A percentile compares a stretch with the other conserved stretches of the same genome.
Evolutionary conservation across 352 stramenopile genomes (phyloP).

Genomic region (Pythium aristosporum): DNA sequence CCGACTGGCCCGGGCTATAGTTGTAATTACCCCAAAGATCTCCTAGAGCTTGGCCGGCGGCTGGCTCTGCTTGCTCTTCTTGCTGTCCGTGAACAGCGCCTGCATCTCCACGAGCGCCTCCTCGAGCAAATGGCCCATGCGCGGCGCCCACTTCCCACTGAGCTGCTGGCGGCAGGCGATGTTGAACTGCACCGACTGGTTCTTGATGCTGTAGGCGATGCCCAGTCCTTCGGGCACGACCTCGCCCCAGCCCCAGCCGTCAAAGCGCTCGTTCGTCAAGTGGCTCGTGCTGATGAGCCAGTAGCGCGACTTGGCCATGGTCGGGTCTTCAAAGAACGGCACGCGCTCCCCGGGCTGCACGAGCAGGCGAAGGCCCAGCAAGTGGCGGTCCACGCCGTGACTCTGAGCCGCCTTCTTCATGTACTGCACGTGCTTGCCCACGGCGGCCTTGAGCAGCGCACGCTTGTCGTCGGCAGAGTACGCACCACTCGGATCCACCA

Average conservation of each 20-base stretch:
- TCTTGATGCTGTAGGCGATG: conserved; percentile 83
- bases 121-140: conserved; percentile 71
- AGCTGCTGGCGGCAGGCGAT: conserved; percentile 62
- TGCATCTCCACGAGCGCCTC: conserved; percentile 82
- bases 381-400: conserved; percentile 91
- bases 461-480: conserved; percentile 25
- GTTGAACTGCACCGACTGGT: conserved; percentile 80
- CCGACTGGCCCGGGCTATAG: conserved; percentile 59
- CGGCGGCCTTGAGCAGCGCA: conserved; percentile 3
- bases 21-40: background rate
- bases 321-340: conserved; percentile 70
- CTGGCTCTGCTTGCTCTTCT: conserved; percentile 12
- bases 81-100: conserved; percentile 44
- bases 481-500: conserved; percentile 50
- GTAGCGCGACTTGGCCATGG: conserved; percentile 63
- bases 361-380: conserved; percentile 88
- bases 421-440: conserved; percentile 47
- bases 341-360: conserved; percentile 47
- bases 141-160: conserved; percentile 41
- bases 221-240: conserved; percentile 77
- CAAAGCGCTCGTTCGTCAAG: conserved; percentile 79
- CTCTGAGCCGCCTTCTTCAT: conserved; percentile 72
- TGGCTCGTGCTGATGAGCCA: conserved; percentile 84
- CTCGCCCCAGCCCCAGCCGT: conserved; percentile 83
- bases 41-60: conserved; percentile 38